Evolutionary conservation across 306 rosid species (phyloP).

Genomic region (Medicago truncatula): MtrunA17r5.0-ANR NC_053044.1:34455501-34456000

Average conservation of each 20-base stretch:
- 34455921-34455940: constrained; percentile 84
- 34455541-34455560: neutral
- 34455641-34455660: neutral
- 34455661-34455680: neutral
- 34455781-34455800: constrained; percentile 15
- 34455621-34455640: neutral
- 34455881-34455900: constrained; percentile 93
- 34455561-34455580: constrained; percentile 20
- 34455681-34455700: constrained; percentile 9
- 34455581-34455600: constrained; percentile 11
- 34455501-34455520: neutral
- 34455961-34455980: constrained; percentile 89
- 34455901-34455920: constrained; percentile 98
- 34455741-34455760: constrained; percentile 8
- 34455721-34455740: constrained; percentile 11
- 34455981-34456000: constrained; percentile 37
- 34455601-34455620: constrained; percentile 6
- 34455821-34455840: constrained; percentile 21
- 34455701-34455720: constrained; percentile 26
- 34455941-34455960: constrained; percentile 85
- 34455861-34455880: constrained; percentile 94
- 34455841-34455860: constrained; percentile 51
- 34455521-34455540: neutral
- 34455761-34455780: neutral
- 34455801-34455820: constrained; percentile 31